Evolutionary conservation across 768 basidiomycete species (phyloP).

Genomic region (Steccherinum ochraceum): DNA sequence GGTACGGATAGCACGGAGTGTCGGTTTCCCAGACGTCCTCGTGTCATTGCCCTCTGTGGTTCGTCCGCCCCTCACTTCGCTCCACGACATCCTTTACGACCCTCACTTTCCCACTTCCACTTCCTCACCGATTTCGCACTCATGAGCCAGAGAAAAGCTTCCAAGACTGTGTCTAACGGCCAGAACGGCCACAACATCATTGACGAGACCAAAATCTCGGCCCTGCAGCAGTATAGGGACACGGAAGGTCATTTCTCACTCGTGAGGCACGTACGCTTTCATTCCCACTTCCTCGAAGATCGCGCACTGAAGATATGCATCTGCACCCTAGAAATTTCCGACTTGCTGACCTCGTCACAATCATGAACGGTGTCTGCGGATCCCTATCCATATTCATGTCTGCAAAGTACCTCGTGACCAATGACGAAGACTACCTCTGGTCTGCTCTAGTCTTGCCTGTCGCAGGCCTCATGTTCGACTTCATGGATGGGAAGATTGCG

Average conservation of each 20-base stretch:
- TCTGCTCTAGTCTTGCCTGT: conserved; percentile 84
- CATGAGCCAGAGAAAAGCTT: conserved; percentile 49
- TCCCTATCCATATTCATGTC: conserved; percentile 93
- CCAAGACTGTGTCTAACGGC: conserved; percentile 23
- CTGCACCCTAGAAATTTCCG: conserved; percentile 81
- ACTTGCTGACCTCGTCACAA: conserved; percentile 94
- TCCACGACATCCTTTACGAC: conserved; percentile 4
- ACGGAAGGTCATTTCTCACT: conserved; percentile 96
- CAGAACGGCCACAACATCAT: conserved; percentile 2
- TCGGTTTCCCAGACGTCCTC: no score
- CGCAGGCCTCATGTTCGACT: conserved; percentile 95
- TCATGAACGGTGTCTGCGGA: conserved; percentile 99
- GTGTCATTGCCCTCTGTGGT: no score
- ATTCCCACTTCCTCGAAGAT: neutral
- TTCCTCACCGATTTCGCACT: neutral
- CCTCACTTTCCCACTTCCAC: conserved; percentile 5
- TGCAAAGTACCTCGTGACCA: conserved; percentile 78
- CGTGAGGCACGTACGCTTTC: conserved; percentile 59
- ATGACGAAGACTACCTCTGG: conserved; percentile 77
- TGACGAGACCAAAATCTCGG: conserved; percentile 29
- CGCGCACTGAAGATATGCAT: conserved; percentile 3
- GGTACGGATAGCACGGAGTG: no score
- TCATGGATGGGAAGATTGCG: conserved; percentile 95
- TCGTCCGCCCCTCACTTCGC: conserved; percentile 6
- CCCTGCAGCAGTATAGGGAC: conserved; percentile 77